These are phyloP conservation scores for Helotiales sp. DNA, from an alignment of 2,329 filamentous ascomycete species.

Conservation along the genomic window DNA sequence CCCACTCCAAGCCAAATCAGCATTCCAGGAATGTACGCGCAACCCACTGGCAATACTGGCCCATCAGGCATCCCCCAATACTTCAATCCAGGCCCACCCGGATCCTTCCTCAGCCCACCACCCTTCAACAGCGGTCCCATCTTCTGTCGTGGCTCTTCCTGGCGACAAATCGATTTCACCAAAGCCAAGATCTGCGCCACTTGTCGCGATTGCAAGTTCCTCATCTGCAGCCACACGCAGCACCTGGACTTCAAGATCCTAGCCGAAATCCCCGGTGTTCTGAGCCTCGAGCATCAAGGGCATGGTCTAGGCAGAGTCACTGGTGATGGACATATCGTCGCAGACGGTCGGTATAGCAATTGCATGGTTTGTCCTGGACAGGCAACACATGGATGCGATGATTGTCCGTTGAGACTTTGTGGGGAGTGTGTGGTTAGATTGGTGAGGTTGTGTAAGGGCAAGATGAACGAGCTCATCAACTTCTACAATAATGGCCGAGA, in stretches of 20 bases:
- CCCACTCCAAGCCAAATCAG: not conserved
- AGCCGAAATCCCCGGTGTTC: not conserved
- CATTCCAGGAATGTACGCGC: not conserved
- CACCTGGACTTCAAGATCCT: constrained; percentile 10
- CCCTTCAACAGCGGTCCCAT: not conserved
- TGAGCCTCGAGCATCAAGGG: not conserved
- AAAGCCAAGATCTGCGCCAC: constrained; percentile 30
- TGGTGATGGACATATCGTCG: not conserved
- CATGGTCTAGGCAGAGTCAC: not conserved
- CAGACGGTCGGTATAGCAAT: constrained; percentile 2
- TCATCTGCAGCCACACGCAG: constrained; percentile 25
- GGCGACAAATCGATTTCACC: constrained; percentile 29
- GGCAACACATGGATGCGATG: constrained; percentile 16
- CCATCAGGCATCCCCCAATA: not conserved
- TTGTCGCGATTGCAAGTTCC: constrained; percentile 21
- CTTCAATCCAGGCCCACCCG: constrained; percentile 1
- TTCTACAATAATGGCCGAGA: not conserved
- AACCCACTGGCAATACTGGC: not conserved
- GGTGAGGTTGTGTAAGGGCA: constrained; percentile 21
- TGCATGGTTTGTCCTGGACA: constrained; percentile 30
- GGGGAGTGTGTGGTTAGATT: constrained; percentile 18
- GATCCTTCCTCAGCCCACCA: constrained; percentile 9
- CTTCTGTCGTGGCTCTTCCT: constrained; percentile 28
- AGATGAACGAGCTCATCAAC: constrained; percentile 21
- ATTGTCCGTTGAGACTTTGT: constrained; percentile 28